These are phyloP conservation scores for Plasmodium vivax DNA, from an alignment of 169 alveolate species.

Conservation along the genomic window DNA sequence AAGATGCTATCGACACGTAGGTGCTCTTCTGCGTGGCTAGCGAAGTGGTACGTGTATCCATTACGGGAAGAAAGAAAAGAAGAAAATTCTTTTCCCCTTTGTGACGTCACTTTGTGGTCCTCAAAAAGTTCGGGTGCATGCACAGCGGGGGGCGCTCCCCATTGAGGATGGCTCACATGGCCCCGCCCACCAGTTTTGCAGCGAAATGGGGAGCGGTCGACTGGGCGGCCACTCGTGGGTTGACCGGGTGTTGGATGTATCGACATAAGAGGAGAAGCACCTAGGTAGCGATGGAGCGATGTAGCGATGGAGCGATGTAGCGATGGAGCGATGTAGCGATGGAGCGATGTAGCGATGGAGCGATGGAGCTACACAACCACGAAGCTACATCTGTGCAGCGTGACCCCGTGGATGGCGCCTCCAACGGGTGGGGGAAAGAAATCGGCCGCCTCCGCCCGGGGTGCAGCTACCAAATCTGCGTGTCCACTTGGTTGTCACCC, in stretches of 20 bases:
- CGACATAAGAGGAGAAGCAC: background rate
- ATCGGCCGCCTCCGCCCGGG: background rate
- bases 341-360: too few species aligned
- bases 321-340: too few species aligned
- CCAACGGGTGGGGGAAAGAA: background rate
- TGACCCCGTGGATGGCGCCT: background rate
- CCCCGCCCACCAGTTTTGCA: background rate
- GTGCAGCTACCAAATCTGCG: background rate
- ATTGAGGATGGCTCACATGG: background rate
- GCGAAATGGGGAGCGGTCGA: background rate
- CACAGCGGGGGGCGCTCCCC: background rate
- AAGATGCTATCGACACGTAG: background rate
- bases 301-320: too few species aligned
- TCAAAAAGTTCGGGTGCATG: background rate
- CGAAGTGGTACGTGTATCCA: background rate
- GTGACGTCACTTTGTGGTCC: background rate
- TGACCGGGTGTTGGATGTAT: background rate
- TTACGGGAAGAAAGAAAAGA: background rate
- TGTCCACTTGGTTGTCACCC: background rate
- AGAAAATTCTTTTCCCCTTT: background rate
- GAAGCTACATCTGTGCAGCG: background rate
- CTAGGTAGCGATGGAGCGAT: background rate
- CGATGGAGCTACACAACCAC: too few species aligned
- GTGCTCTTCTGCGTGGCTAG: background rate
- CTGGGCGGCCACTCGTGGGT: background rate